Percentiles rank a stretch among this genome's conserved stretches.
Conservation (phyloP, 306 rosid species). For the Gynostemma pentaphyllum region DNA sequence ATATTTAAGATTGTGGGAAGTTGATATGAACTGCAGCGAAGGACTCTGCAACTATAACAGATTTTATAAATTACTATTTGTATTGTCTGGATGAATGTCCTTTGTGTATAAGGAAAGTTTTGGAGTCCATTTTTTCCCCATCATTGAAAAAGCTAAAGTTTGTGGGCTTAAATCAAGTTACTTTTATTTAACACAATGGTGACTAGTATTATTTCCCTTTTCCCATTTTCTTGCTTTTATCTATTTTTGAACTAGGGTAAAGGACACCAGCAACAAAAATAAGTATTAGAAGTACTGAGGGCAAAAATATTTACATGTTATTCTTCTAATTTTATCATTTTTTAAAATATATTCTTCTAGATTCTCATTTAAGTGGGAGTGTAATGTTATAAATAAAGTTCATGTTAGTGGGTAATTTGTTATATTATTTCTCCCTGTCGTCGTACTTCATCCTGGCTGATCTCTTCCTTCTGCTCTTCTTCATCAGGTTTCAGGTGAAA, state of each 20-base stretch:
- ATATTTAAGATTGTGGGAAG: background rate
- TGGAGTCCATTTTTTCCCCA: background rate
- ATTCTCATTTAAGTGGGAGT: background rate
- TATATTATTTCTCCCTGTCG: background rate
- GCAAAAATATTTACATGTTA: background rate
- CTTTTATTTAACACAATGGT: background rate
- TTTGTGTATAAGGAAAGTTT: background rate
- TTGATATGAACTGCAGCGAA: background rate
- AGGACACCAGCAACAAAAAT: background rate
- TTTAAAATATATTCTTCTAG: background rate
- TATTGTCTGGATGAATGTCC: background rate
- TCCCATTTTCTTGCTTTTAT: background rate
- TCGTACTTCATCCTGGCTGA: background rate
- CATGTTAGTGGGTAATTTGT: background rate
- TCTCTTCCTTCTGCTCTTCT: constrained; percentile 12
- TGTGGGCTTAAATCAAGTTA: background rate
- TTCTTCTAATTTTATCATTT: background rate
- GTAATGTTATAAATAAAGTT: background rate
- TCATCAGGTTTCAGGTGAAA: constrained; percentile 92
- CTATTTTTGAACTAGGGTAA: background rate
- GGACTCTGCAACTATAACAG: background rate
- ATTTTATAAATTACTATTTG: background rate
- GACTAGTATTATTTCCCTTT: background rate
- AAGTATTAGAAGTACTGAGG: background rate
- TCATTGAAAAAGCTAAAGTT: background rate